Conservation (phyloP, 2,329 filamentous ascomycete genomes). For the Cordyceps tenuipes region DNA sequence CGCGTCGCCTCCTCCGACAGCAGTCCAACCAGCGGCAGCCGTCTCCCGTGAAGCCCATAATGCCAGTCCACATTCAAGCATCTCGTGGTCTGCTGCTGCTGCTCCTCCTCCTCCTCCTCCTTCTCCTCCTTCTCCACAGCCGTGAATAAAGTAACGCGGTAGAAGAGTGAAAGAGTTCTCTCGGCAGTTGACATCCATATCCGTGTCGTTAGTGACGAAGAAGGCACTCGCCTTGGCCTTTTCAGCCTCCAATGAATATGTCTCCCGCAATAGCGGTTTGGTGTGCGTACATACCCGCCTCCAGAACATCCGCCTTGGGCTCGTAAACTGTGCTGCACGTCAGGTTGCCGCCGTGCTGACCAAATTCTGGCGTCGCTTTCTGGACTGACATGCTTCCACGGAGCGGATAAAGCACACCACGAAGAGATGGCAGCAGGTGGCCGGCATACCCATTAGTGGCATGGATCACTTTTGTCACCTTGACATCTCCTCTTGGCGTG, state of each 20-base stretch:
- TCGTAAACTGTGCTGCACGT: conserved; percentile 35
- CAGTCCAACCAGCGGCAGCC: conserved; percentile 38
- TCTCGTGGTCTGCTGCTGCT: conserved; percentile 11
- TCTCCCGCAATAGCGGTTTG: conserved; percentile 21
- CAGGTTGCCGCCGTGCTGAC: background rate
- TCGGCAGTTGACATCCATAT: conserved; percentile 24
- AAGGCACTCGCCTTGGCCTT: conserved; percentile 28
- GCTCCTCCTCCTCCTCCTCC: too few relatives aligned
- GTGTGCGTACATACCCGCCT: background rate
- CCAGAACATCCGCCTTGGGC: conserved; percentile 35
- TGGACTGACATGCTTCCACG: conserved; percentile 37
- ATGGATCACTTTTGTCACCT: conserved; percentile 28
- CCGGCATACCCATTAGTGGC: conserved; percentile 34
- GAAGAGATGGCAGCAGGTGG: conserved; percentile 31
- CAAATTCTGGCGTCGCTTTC: conserved; percentile 17
- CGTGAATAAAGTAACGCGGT: conserved; percentile 25
- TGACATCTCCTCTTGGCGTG: conserved; percentile 29
- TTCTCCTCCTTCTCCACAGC: conserved; percentile 16
- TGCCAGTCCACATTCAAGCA: conserved; percentile 38
- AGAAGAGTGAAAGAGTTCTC: conserved; percentile 28
- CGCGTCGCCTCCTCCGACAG: conserved; percentile 24
- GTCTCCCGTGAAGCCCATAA: conserved; percentile 37
- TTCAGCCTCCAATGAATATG: conserved; percentile 42
- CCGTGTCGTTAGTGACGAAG: conserved; percentile 33
- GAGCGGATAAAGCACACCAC: conserved; percentile 28